Conservation (phyloP, 1,139 yeast species). For the Zygosaccharomyces sapae region DNA sequence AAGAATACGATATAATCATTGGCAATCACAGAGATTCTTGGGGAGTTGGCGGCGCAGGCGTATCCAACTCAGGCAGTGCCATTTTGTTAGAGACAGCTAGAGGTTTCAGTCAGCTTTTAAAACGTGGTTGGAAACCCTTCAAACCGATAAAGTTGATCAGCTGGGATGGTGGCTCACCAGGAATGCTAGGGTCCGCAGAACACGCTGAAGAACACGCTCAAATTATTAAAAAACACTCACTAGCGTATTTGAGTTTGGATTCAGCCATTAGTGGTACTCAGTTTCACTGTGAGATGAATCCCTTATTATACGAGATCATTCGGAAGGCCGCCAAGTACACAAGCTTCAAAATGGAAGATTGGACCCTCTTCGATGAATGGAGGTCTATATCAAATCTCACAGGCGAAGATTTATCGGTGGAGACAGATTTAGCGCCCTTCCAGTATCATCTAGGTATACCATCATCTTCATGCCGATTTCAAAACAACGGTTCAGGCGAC, state of each 20-base stretch:
- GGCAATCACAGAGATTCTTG: slow-evolving; percentile 48
- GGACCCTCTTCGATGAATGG: slow-evolving; percentile 40
- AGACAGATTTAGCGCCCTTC: slow-evolving; percentile 43
- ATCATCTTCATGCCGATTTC: slow-evolving; percentile 43
- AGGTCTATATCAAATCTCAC: slow-evolving; percentile 27
- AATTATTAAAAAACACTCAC: slow-evolving; percentile 35
- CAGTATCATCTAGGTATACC: slow-evolving; percentile 51
- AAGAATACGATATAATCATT: slow-evolving; percentile 45
- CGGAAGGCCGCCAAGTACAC: slow-evolving; percentile 38
- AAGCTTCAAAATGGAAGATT: slow-evolving; percentile 30
- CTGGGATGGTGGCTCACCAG: slow-evolving; percentile 51
- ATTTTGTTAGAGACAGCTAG: slow-evolving; percentile 45
- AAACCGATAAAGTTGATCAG: slow-evolving; percentile 47
- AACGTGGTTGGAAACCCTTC: slow-evolving; percentile 52
- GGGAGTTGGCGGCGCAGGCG: slow-evolving; percentile 44
- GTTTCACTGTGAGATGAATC: slow-evolving; percentile 41
- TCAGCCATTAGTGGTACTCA: slow-evolving; percentile 43
- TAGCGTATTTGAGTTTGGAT: slow-evolving; percentile 48
- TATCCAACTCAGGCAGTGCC: slow-evolving; percentile 44
- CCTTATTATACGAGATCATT: slow-evolving; percentile 40
- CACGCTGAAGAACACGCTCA: slow-evolving; percentile 42
- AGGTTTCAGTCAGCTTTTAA: slow-evolving; percentile 39
- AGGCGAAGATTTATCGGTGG: slow-evolving; percentile 37
- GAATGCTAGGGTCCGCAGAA: slow-evolving; percentile 47
- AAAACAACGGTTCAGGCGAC: slow-evolving; percentile 32